phyloP scores from a whole-genome alignment of 441 rosid species.

The Erysimum cheiri region DNA sequence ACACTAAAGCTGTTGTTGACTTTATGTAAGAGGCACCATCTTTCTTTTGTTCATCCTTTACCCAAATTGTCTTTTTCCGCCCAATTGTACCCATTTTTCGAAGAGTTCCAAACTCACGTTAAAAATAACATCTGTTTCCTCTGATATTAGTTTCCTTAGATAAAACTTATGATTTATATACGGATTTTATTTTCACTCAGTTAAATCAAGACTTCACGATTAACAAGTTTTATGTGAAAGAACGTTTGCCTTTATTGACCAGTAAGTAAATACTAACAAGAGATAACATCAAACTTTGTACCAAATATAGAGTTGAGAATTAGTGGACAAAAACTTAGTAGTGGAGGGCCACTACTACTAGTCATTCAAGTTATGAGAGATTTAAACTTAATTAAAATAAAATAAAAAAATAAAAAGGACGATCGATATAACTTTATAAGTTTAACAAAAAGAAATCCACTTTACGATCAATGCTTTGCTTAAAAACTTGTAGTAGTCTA shows the following conservation, averaged over 20 bases:
- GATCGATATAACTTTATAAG: background rate
- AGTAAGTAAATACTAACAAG: constrained; percentile 4
- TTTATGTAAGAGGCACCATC: background rate
- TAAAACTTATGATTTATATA: background rate
- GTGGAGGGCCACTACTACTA: constrained; percentile 34
- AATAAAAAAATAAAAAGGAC: background rate
- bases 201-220: background rate
- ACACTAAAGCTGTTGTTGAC: background rate
- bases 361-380: background rate
- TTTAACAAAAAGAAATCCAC: background rate
- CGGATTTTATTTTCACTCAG: background rate
- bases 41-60: background rate
- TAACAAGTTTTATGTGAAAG: background rate
- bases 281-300: constrained; percentile 13
- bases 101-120: no score
- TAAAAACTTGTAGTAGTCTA: background rate
- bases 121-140: no score
- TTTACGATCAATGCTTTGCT: constrained; percentile 11
- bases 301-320: constrained; percentile 19
- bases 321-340: constrained; percentile 23
- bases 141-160: background rate
- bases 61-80: no score
- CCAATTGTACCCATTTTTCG: no score
- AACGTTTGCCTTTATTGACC: background rate
- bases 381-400: background rate